Evolutionary conservation across 116 monocot genomes (phyloP).

Genomic region (Dioscorea cayenensis): DNA sequence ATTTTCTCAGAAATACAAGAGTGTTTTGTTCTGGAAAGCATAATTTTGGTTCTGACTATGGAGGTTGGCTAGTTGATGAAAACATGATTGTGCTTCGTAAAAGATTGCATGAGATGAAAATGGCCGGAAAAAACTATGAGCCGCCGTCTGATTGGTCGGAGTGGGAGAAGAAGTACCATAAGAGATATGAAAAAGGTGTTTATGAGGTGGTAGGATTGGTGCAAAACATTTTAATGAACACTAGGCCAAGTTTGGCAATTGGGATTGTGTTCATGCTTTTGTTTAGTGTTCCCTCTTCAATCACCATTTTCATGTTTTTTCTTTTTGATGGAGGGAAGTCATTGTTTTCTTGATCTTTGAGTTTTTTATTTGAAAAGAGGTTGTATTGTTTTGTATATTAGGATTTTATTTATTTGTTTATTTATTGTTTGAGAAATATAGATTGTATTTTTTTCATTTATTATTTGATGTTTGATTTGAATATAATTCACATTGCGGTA

Average conservation of each 20-base stretch:
- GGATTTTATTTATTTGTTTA: too few relatives aligned
- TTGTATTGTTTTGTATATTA: too few relatives aligned
- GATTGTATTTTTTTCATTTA: too few relatives aligned
- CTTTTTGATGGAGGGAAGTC: background rate
- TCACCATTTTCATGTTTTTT: background rate
- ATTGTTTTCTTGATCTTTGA: too few relatives aligned
- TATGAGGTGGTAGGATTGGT: conserved; percentile 22
- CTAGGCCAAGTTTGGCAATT: conserved; percentile 38
- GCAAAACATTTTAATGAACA: conserved; percentile 30
- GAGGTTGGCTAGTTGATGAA: conserved; percentile 25
- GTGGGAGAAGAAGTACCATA: conserved; percentile 39
- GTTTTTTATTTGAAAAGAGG: too few relatives aligned
- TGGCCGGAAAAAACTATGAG: conserved; percentile 16
- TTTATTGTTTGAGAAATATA: too few relatives aligned
- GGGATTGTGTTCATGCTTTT: conserved; percentile 19
- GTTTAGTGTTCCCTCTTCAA: conserved; percentile 25
- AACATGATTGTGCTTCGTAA: conserved; percentile 42
- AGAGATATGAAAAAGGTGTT: conserved; percentile 34
- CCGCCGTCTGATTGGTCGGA: conserved; percentile 39
- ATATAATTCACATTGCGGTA: too few relatives aligned
- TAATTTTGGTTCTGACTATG: conserved; percentile 4
- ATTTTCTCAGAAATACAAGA: background rate
- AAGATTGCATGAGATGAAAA: conserved; percentile 30
- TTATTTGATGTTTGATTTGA: too few relatives aligned
- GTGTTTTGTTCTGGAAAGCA: too few relatives aligned